A percentile compares a stretch with the other conserved stretches of the same genome.
Evolutionary conservation across 768 basidiomycete genomes (phyloP).

Genomic region (Lentinula detonsa): DNA sequence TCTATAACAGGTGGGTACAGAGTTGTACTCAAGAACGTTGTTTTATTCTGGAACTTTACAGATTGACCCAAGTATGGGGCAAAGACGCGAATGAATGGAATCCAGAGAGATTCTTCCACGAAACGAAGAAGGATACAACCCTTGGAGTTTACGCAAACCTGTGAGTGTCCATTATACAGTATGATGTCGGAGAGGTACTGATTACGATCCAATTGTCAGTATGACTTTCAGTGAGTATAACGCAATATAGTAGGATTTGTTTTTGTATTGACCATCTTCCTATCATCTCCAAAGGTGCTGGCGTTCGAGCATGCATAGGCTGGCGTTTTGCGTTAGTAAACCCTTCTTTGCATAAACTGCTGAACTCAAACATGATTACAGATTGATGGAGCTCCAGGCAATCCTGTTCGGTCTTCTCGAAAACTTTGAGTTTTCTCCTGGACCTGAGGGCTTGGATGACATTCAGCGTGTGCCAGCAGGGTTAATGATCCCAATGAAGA

Average conservation of each 20-base stretch:
- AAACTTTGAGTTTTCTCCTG: constrained; percentile 30
- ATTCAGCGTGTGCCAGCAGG: constrained; percentile 1
- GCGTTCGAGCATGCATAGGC: constrained; percentile 4
- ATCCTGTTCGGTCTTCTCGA: constrained; percentile 32
- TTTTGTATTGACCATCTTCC: too few relatives aligned
- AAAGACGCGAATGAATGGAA: constrained; percentile 25
- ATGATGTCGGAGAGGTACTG: neutral
- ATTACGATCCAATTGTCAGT: neutral
- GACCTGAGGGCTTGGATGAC: neutral
- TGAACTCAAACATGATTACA: constrained; percentile 2
- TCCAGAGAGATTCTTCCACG: constrained; percentile 25
- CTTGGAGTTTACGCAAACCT: constrained; percentile 19
- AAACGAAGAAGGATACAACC: constrained; percentile 9
- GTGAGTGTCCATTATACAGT: constrained; percentile 11
- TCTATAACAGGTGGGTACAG: constrained; percentile 43
- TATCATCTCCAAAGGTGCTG: neutral
- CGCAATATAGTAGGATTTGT: neutral
- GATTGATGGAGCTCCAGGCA: constrained; percentile 30
- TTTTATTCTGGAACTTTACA: neutral
- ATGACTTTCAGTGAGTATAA: constrained; percentile 4
- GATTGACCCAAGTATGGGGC: constrained; percentile 20
- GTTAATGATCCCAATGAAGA: neutral
- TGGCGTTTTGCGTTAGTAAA: constrained; percentile 7
- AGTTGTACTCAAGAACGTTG: neutral
- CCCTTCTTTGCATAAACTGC: neutral